These are phyloP conservation scores for Fraxinus excelsior DNA, from an alignment of 257 asterid genomes.

Conservation along the genomic window DNA sequence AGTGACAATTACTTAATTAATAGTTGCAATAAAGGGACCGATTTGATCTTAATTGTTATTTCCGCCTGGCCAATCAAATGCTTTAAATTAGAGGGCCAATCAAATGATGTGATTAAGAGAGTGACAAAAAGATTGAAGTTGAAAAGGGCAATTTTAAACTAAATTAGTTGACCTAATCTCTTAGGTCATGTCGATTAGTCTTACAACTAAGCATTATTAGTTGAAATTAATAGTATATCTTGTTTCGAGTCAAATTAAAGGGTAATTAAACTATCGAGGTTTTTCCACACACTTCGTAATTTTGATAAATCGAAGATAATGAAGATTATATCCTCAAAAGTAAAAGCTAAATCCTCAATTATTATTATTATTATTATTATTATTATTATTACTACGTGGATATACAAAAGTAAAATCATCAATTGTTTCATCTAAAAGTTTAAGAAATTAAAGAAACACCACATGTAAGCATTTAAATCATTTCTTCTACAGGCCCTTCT, in stretches of 20 bases:
- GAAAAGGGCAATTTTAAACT: background rate
- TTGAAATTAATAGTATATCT: background rate
- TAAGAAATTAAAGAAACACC: no score
- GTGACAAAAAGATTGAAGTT: background rate
- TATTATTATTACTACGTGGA: no score
- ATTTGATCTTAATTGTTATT: background rate
- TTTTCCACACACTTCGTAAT: no score
- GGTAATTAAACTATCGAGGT: background rate
- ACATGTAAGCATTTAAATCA: no score
- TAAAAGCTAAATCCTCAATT: no score
- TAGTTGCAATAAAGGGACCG: background rate
- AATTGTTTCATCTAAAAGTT: no score
- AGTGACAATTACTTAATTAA: conserved; percentile 6
- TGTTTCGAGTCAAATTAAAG: background rate
- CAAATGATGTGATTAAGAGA: background rate
- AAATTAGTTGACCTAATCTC: conserved; percentile 13
- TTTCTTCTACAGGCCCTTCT: no score
- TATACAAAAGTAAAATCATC: no score
- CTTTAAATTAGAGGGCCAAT: background rate
- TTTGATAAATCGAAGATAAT: background rate
- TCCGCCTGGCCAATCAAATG: conserved; percentile 36
- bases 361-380: no score
- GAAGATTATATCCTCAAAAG: background rate
- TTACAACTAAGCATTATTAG: conserved; percentile 14
- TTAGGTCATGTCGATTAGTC: conserved; percentile 12